A percentile compares a stretch with the other conserved stretches of the same genome.
phyloP scores from a whole-genome alignment of 2,329 filamentous ascomycete genomes.

The Teratosphaeria destructans region DNA sequence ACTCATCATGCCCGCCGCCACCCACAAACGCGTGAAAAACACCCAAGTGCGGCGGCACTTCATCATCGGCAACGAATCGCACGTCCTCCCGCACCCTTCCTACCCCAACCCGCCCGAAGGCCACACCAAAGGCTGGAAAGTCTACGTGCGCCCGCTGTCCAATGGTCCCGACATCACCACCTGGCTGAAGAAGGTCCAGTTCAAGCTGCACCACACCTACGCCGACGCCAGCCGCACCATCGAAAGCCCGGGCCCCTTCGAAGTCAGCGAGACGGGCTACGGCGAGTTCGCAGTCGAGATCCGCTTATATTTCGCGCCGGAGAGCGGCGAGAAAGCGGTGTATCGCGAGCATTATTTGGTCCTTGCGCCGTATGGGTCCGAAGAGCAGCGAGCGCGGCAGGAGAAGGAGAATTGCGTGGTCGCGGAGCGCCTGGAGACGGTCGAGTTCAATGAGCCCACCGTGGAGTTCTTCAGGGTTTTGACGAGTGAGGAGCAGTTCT shows the following conservation, averaged over 20 bases:
- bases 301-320: slow-evolving; percentile 83
- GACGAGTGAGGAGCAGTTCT: slow-evolving; percentile 57
- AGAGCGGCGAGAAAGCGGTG: slow-evolving; percentile 85
- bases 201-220: slow-evolving; percentile 96
- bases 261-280: slow-evolving; percentile 89
- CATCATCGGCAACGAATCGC: slow-evolving; percentile 41
- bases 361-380: slow-evolving; percentile 74
- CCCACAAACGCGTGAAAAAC: slow-evolving; percentile 26
- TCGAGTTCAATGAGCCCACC: slow-evolving; percentile 94
- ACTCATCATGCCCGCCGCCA: slow-evolving; percentile 23
- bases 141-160: slow-evolving; percentile 84
- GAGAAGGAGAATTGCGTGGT: slow-evolving; percentile 54
- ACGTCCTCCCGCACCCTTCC: slow-evolving; percentile 59
- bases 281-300: slow-evolving; percentile 96
- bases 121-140: slow-evolving; percentile 93
- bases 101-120: slow-evolving; percentile 71
- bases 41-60: slow-evolving; percentile 25
- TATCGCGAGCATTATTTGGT: slow-evolving; percentile 90
- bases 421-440: slow-evolving; percentile 80
- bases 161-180: slow-evolving; percentile 78
- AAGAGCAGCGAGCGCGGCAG: slow-evolving; percentile 62
- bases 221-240: slow-evolving; percentile 79
- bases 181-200: slow-evolving; percentile 94
- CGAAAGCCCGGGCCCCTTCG: slow-evolving; percentile 64
- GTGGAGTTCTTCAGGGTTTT: slow-evolving; percentile 83